Evolutionary conservation across 2,329 filamentous ascomycete genomes (phyloP).

Genomic region (Sclerotinia sclerotiorum): DNA sequence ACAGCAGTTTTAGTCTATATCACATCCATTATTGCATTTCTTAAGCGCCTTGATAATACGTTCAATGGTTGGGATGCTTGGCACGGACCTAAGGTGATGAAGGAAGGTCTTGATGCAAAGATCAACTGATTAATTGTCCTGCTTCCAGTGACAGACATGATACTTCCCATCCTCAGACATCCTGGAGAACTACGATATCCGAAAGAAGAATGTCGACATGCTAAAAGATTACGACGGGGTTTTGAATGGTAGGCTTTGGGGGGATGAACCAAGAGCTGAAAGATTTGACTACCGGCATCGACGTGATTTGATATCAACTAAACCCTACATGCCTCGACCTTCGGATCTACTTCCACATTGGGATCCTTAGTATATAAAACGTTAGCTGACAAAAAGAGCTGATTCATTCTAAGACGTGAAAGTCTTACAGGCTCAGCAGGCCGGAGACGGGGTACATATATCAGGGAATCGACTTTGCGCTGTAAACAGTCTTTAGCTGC

Average conservation of each 20-base stretch:
- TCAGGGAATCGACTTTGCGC: not conserved
- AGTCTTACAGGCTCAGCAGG: conserved; percentile 7
- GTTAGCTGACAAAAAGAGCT: conserved; percentile 18
- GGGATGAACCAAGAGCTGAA: conserved; percentile 13
- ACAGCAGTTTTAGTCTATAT: conserved; percentile 18
- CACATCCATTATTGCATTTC: conserved; percentile 12
- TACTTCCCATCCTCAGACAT: not conserved
- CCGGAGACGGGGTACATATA: conserved; percentile 1
- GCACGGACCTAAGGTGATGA: conserved; percentile 17
- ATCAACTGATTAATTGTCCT: conserved; percentile 21
- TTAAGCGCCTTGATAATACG: conserved; percentile 18
- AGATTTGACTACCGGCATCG: conserved; percentile 11
- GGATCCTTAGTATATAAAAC: conserved; percentile 7
- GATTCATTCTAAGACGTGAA: conserved; percentile 13
- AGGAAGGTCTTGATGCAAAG: not conserved
- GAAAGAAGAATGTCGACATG: not conserved
- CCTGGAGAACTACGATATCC: not conserved
- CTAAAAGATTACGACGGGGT: not conserved
- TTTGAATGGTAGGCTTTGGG: not conserved
- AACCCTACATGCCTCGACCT: conserved; percentile 4
- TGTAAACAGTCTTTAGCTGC: conserved; percentile 1
- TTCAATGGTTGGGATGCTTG: conserved; percentile 2
- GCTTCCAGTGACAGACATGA: not conserved
- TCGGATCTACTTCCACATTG: conserved; percentile 19
- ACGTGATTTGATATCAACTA: conserved; percentile 7